Conservation (phyloP, 1,284 basidiomycete species). For the Trametes hirsuta region DNA sequence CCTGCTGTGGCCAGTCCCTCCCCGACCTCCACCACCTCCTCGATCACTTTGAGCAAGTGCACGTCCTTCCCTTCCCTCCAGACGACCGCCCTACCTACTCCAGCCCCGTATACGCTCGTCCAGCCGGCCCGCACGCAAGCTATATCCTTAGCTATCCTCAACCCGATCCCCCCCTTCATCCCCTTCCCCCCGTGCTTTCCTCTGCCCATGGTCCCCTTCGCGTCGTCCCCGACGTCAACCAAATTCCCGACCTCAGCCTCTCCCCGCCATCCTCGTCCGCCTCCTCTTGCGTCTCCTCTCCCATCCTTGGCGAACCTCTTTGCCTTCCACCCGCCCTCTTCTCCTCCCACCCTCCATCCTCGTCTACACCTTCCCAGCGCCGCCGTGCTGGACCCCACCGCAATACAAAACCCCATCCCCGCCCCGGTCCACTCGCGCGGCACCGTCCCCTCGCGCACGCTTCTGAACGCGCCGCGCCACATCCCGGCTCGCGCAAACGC, state of each 20-base stretch:
- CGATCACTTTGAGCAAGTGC: slow-evolving; percentile 67
- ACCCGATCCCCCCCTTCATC: slow-evolving; percentile 30
- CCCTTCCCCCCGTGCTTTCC: slow-evolving; percentile 10
- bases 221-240: slow-evolving; percentile 14
- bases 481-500: slow-evolving; percentile 12
- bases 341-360: slow-evolving; percentile 21
- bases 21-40: slow-evolving; percentile 70
- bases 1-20: slow-evolving; percentile 63
- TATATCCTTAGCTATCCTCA: slow-evolving; percentile 40
- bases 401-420: neutral
- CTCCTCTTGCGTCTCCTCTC: slow-evolving; percentile 22
- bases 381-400: slow-evolving; percentile 8
- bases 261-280: slow-evolving; percentile 21
- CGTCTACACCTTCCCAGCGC: neutral
- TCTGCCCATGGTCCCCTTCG: slow-evolving; percentile 10
- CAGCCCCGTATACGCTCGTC: slow-evolving; percentile 19
- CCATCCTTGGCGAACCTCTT: slow-evolving; percentile 23
- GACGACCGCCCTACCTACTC: slow-evolving; percentile 35
- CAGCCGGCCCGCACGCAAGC: slow-evolving; percentile 25
- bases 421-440: slow-evolving; percentile 12
- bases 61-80: slow-evolving; percentile 47
- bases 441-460: slow-evolving; percentile 5
- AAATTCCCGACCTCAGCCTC: slow-evolving; percentile 17
- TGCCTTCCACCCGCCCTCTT: slow-evolving; percentile 36
- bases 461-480: slow-evolving; percentile 9